These are phyloP conservation scores for Ceratocystis destructans DNA, from an alignment of 2,329 filamentous ascomycete species.

Conservation along the genomic window DNA sequence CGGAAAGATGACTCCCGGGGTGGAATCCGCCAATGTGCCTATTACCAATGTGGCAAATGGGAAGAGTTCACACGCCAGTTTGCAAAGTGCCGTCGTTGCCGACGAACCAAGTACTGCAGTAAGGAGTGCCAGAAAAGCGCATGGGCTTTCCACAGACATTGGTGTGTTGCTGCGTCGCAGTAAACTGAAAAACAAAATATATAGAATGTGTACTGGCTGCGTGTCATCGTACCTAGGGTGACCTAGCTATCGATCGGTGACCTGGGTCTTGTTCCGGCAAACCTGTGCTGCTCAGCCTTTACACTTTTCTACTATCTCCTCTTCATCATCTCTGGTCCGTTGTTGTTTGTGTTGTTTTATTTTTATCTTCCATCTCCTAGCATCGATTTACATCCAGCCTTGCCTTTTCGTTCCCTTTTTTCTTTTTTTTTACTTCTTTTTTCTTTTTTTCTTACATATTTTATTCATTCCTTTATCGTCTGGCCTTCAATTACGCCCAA, in stretches of 20 bases:
- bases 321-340: background rate
- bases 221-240: background rate
- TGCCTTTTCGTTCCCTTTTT: conserved; percentile 4
- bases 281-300: background rate
- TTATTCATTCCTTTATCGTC: conserved; percentile 15
- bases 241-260: background rate
- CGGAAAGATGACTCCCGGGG: conserved; percentile 91
- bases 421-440: conserved; percentile 5
- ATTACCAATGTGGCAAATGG: conserved; percentile 97
- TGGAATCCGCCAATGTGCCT: conserved; percentile 91
- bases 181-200: conserved; percentile 23
- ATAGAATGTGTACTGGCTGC: background rate
- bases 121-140: conserved; percentile 99
- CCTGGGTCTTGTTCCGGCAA: background rate
- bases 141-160: conserved; percentile 96
- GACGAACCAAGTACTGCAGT: conserved; percentile 97
- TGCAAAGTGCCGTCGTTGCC: conserved; percentile 90
- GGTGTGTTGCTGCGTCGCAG: conserved; percentile 69
- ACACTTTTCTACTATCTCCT: background rate
- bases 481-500: conserved; percentile 7
- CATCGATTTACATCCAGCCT: background rate
- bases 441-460: conserved; percentile 15
- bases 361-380: background rate
- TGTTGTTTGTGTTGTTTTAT: background rate
- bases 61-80: conserved; percentile 94